These are phyloP conservation scores for Cardiosporidium cionae DNA, from an alignment of 169 alveolate species.

Conservation along the genomic window DNA sequence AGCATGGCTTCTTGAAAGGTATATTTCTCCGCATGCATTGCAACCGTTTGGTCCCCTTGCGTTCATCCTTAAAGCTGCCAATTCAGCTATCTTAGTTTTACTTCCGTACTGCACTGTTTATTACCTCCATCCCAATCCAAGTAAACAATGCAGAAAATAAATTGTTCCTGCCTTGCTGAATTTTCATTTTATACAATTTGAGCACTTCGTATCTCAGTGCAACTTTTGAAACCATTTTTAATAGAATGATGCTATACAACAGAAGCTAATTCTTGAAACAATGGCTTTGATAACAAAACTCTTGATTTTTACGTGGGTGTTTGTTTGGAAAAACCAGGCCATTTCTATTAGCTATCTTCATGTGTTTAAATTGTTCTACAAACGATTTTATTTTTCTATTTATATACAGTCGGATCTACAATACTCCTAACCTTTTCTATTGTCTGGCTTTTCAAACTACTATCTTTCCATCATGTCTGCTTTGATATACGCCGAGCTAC, in stretches of 20 bases:
- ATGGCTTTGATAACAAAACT: no score
- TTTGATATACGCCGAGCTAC: slow-evolving; percentile 68
- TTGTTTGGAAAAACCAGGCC: no score
- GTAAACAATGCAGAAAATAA: slow-evolving; percentile 9
- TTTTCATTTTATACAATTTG: no score
- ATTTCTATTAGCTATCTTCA: no score
- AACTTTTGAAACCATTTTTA: no score
- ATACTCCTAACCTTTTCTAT: slow-evolving; percentile 67
- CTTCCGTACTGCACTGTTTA: slow-evolving; percentile 70
- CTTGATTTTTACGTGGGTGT: no score
- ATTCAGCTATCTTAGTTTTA: slow-evolving; percentile 54
- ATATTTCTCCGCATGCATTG: slow-evolving; percentile 44
- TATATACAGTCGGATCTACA: slow-evolving; percentile 60
- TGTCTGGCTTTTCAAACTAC: slow-evolving; percentile 72
- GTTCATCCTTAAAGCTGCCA: slow-evolving; percentile 48
- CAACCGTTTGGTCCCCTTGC: slow-evolving; percentile 52
- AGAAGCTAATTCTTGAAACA: no score
- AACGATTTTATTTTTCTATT: no score
- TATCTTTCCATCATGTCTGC: slow-evolving; percentile 82
- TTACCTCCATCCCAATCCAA: slow-evolving; percentile 62
- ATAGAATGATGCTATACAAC: no score
- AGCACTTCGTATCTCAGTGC: no score
- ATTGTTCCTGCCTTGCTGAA: no score
- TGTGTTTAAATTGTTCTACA: no score
- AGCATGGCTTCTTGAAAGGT: slow-evolving; percentile 65